A percentile compares a stretch with the other conserved stretches of the same genome.
These are phyloP conservation scores for Mycena amicta DNA, from an alignment of 768 basidiomycete genomes.

Conservation along the genomic window DNA sequence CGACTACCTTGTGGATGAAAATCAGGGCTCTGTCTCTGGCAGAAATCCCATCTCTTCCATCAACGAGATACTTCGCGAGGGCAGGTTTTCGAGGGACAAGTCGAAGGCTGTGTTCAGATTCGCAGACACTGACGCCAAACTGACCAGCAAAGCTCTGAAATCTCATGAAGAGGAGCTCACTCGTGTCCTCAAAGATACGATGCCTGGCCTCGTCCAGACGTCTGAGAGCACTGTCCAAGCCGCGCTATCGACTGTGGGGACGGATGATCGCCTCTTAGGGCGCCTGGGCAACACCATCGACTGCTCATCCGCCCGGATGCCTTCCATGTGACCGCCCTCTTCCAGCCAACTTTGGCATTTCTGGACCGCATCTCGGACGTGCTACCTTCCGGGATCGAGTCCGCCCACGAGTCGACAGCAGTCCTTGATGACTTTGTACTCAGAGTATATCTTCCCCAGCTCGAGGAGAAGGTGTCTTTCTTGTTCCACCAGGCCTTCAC, in stretches of 20 bases:
- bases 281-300: constrained; percentile 80
- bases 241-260: constrained; percentile 59
- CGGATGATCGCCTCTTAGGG: constrained; percentile 75
- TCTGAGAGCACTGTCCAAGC: constrained; percentile 66
- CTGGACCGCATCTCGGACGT: constrained; percentile 71
- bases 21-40: constrained; percentile 73
- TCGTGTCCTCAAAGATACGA: constrained; percentile 81
- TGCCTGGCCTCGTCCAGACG: constrained; percentile 87
- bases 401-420: constrained; percentile 63
- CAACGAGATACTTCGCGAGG: constrained; percentile 89
- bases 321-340: constrained; percentile 93
- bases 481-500: constrained; percentile 86
- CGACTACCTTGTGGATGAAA: constrained; percentile 93
- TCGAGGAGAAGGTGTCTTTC: constrained; percentile 90
- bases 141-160: constrained; percentile 66
- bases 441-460: constrained; percentile 88
- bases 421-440: constrained; percentile 92
- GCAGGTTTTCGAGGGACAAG: constrained; percentile 76
- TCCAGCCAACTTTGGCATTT: constrained; percentile 90
- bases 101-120: constrained; percentile 89
- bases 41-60: constrained; percentile 91
- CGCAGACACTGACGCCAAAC: constrained; percentile 82
- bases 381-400: constrained; percentile 73
- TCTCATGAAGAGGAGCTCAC: constrained; percentile 85
- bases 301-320: constrained; percentile 87